Evolutionary conservation across 2,329 filamentous ascomycete genomes (phyloP), one percentile per base, ranked within the genome.

Genomic region (Sclerotinia subarctica): DNA sequence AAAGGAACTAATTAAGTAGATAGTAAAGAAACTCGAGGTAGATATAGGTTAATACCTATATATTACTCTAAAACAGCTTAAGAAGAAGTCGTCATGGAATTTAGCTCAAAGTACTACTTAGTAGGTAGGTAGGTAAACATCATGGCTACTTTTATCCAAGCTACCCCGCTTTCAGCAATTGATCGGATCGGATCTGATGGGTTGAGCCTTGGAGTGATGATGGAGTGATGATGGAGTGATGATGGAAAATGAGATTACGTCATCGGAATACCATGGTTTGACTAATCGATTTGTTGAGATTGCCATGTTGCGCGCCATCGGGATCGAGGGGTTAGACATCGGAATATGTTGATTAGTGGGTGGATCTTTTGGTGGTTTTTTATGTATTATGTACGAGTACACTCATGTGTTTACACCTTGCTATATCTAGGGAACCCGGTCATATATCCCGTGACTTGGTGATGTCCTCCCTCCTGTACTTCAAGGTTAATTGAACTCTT

Each of bases 261-360:
- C 58, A 62, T 62, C 21, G 11, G 8, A 49, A 62, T 35, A 32
- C 5, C 57, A 32, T 46, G 29, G 26, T 21, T 62, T 49, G 58
- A 62, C 29, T 60, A 60, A 60, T 60, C 58, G 44, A 60, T 49
- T 60, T 60, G 42, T 35, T 60, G 26, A 49, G 26, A 60, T 60
- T 60, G 44, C 44, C 58, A 62, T 62, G 46, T 24, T 38, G 24
- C n/a, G 21, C 21, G 21, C 19, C 38, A 32, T 29, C 5, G 29
- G 19, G 38, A 62, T 51, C 46, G 46, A 24, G 29, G 8, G 19
- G 15, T 3, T 42, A 35, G 3, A 24, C 29, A 62, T 62, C 44
- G 13, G 44, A n/a, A 2, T 29, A 49, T 44, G 58, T 62, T 44
- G 15, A 38, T 49, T 62, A 15, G 29, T 62, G 58, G 58, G 29